Conservation (phyloP, 768 basidiomycete species). For the Ramaria rubella region DNA sequence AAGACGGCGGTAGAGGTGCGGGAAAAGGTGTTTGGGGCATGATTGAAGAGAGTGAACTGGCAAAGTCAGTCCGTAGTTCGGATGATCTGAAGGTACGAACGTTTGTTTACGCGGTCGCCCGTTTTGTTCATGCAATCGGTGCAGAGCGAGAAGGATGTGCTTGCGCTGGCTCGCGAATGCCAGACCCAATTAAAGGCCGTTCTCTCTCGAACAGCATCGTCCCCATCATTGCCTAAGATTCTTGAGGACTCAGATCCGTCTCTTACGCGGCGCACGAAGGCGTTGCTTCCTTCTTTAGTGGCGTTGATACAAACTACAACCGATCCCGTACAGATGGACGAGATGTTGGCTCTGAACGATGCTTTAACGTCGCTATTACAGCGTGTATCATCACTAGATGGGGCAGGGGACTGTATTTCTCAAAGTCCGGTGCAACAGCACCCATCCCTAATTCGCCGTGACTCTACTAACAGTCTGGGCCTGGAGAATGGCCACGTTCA, state of each 20-base stretch:
- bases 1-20: conserved; percentile 38
- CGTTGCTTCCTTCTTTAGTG: conserved; percentile 46
- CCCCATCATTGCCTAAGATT: conserved; percentile 18
- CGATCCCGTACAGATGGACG: conserved; percentile 52
- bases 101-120: conserved; percentile 3
- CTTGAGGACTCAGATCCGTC: conserved; percentile 28
- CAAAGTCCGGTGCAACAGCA: background rate
- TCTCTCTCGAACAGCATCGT: conserved; percentile 18
- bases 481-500: conserved; percentile 24
- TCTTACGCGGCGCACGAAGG: conserved; percentile 43
- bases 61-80: conserved; percentile 54
- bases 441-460: background rate
- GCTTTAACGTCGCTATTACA: conserved; percentile 48
- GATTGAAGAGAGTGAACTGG: conserved; percentile 81
- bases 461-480: conserved; percentile 1
- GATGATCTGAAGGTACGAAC: conserved; percentile 47
- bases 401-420: background rate
- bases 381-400: background rate
- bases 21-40: conserved; percentile 74
- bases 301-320: conserved; percentile 47
- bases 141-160: conserved; percentile 38
- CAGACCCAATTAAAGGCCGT: conserved; percentile 34
- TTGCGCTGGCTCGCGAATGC: conserved; percentile 34
- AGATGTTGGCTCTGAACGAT: conserved; percentile 69
- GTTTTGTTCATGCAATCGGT: conserved; percentile 7